Conservation (phyloP, 73 alveolate species). For the Paramecium sexaurelia region DNA sequence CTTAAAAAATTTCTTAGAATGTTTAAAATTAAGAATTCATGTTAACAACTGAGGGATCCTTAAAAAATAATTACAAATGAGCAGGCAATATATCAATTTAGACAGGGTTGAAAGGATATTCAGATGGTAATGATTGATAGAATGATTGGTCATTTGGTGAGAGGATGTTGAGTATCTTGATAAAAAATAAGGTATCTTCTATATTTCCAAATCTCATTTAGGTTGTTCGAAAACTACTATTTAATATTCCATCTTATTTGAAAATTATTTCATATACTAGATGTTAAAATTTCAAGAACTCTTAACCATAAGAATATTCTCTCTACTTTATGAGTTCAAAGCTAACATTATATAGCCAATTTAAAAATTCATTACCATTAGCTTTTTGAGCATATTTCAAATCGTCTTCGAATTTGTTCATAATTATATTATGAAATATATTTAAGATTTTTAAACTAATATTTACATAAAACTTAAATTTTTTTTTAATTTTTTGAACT, state of each 20-base stretch:
- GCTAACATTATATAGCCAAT: not conserved
- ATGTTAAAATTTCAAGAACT: not conserved
- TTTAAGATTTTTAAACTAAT: no score
- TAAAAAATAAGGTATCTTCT: not conserved
- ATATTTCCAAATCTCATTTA: not conserved
- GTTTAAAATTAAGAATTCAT: not conserved
- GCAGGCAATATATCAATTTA: not conserved
- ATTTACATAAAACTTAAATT: no score
- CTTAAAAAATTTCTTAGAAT: not conserved
- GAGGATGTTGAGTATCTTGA: not conserved
- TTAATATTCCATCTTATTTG: not conserved
- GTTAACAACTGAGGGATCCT: not conserved
- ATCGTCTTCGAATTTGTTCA: slow-evolving; percentile 30
- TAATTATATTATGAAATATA: not conserved
- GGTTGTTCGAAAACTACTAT: not conserved
- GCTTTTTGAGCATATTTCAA: not conserved
- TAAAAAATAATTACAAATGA: not conserved
- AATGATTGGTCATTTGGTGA: slow-evolving; percentile 5
- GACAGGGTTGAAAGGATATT: not conserved
- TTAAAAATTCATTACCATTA: not conserved
- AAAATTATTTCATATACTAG: not conserved
- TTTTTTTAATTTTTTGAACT: no score
- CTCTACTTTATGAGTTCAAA: not conserved
- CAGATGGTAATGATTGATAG: slow-evolving; percentile 13
- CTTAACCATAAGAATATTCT: not conserved